Conservation (phyloP, 768 basidiomycete species). For the Calocybe gangraenosa region DNA sequence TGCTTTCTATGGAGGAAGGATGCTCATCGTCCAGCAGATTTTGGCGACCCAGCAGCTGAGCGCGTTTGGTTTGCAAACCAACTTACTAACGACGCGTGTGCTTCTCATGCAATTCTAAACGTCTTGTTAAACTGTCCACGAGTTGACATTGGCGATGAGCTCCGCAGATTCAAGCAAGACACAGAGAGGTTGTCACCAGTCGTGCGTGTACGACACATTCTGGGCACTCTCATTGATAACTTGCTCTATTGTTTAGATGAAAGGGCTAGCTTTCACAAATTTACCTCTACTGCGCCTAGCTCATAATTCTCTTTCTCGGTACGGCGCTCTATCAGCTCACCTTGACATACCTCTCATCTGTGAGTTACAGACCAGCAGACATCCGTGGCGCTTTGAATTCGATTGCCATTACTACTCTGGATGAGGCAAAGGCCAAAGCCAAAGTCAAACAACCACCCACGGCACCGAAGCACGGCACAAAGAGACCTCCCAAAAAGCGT, state of each 20-base stretch:
- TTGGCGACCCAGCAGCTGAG: conserved; percentile 51
- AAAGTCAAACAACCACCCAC: conserved; percentile 10
- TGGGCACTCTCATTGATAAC: conserved; percentile 4
- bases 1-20: conserved; percentile 59
- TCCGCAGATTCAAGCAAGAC: conserved; percentile 42
- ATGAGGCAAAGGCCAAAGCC: conserved; percentile 33
- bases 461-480: conserved; percentile 18
- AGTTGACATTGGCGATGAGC: conserved; percentile 42
- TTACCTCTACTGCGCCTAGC: conserved; percentile 47
- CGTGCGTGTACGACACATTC: conserved; percentile 30
- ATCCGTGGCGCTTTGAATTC: conserved; percentile 48
- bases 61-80: conserved; percentile 68
- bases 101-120: conserved; percentile 58
- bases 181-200: conserved; percentile 55
- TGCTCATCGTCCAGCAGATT: conserved; percentile 38
- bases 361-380: conserved; percentile 45
- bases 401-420: conserved; percentile 40
- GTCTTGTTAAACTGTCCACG: conserved; percentile 53
- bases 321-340: conserved; percentile 16
- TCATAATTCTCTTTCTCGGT: conserved; percentile 62
- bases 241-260: conserved; percentile 44
- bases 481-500: conserved; percentile 35
- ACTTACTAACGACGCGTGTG: conserved; percentile 62
- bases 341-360: conserved; percentile 2
- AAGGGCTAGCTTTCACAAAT: conserved; percentile 58